These are phyloP conservation scores for Rosellinia necatrix DNA, from an alignment of 2,329 filamentous ascomycete genomes.

Conservation along the genomic window DNA sequence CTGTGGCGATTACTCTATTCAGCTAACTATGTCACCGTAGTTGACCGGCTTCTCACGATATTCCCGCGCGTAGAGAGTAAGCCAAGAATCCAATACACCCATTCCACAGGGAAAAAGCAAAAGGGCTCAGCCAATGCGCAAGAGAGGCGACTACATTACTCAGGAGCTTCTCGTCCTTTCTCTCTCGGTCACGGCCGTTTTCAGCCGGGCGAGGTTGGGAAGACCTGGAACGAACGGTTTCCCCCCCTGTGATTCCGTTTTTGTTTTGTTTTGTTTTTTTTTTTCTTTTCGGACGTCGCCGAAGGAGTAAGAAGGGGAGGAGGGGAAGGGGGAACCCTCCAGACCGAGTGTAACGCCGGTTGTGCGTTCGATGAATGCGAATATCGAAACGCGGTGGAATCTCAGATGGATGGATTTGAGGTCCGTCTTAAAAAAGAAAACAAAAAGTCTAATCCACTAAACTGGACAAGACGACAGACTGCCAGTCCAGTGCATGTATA, in stretches of 20 bases:
- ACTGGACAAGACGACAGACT: not conserved
- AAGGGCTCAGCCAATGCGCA: not conserved
- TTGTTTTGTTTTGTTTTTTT: not conserved
- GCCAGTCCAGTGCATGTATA: not conserved
- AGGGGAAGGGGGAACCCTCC: not conserved
- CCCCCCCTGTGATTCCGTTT: no score
- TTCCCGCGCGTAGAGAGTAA: not conserved
- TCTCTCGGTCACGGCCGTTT: not conserved
- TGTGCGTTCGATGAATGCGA: constrained; percentile 2
- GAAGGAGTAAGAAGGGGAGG: constrained; percentile 6
- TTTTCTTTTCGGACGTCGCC: constrained; percentile 6
- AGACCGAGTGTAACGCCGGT: not conserved
- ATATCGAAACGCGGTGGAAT: no score
- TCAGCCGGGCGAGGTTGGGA: not conserved
- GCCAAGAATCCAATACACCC: not conserved
- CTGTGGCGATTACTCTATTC: not conserved
- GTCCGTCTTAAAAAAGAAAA: not conserved
- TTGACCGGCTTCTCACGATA: not conserved
- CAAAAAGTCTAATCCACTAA: not conserved
- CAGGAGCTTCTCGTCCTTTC: not conserved
- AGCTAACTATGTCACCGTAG: not conserved
- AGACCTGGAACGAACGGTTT: not conserved
- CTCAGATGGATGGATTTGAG: no score
- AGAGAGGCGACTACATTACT: not conserved
- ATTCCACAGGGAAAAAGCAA: not conserved